These are phyloP conservation scores for Eucalyptus decipiens DNA, from an alignment of 345 rosid species.

Conservation along the genomic window DNA sequence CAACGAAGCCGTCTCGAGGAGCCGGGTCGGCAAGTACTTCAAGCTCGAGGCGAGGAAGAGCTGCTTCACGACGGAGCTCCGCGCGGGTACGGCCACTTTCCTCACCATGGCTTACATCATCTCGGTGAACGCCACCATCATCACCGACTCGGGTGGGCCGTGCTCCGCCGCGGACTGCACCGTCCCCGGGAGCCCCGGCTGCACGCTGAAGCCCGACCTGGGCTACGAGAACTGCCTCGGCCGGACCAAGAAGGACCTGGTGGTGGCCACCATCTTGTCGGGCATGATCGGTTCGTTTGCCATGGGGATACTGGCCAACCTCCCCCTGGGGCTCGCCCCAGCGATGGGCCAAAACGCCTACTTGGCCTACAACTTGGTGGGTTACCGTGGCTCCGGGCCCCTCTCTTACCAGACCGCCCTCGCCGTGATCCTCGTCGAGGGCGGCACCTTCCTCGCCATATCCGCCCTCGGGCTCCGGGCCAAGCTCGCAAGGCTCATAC, in stretches of 20 bases:
- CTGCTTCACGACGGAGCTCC: constrained; percentile 59
- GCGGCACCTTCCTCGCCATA: constrained; percentile 44
- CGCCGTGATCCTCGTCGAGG: constrained; percentile 62
- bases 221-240: constrained; percentile 61
- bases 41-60: constrained; percentile 57
- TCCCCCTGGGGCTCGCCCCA: constrained; percentile 82
- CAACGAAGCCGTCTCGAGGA: constrained; percentile 52
- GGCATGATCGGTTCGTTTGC: constrained; percentile 70
- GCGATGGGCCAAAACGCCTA: constrained; percentile 91
- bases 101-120: constrained; percentile 96
- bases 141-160: constrained; percentile 67
- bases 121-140: constrained; percentile 75
- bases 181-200: constrained; percentile 22
- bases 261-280: constrained; percentile 63
- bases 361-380: constrained; percentile 67
- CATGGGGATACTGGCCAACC: constrained; percentile 74
- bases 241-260: constrained; percentile 55
- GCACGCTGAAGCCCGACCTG: constrained; percentile 37
- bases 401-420: constrained; percentile 56
- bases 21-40: constrained; percentile 50
- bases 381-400: constrained; percentile 76
- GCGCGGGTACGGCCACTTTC: constrained; percentile 89
- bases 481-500: constrained; percentile 52
- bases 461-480: constrained; percentile 58
- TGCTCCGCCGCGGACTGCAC: constrained; percentile 66